Base-by-base conservation (phyloP, 1,139 yeast genomes). In the Sugiyamaella pinicola region DNA sequence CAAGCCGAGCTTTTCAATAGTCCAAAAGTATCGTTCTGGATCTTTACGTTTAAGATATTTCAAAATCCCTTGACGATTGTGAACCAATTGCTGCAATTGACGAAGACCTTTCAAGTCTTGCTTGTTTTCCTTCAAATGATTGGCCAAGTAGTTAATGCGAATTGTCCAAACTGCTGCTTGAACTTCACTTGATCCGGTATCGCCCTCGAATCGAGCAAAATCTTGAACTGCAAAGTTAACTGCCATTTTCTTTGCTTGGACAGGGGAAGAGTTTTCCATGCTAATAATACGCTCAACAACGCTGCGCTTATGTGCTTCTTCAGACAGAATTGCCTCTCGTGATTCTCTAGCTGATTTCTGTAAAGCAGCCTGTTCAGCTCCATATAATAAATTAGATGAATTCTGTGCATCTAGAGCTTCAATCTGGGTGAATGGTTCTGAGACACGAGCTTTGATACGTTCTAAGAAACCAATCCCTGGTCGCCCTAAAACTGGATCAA, bases 131-230 rank as follows among this genome's bases (percentile, higher is more conserved):
- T 83, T 83, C 55, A 87, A 78, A 66, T 91, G 97, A 44, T 81
- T 79, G 75, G 87, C 88, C 55, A 88, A 76, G 61, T 81, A 84
- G 60, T 86, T 89, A 61, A 93, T 88, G 64, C 82, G 82, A 52
- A 88, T 84, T 0, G 98, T 89, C 72, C 85, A 74, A 28, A 88
- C 80, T 1, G 97, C 98, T 1, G 98, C 96, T 70, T 91, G 97
- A 26, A 90, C 97, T 72, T 91, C 98, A 48, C 96, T 83, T 0
- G 96, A 87, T 0, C 96, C 97, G 0, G 97, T 88, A 68, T 93
- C 98, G 49, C 96, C 96, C 48, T 84, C 89, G 58, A 80, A 78
- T 65, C 96, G 79, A 61, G 82, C 83, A 69, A 93, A 90, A 71
- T 90, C 97, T 61, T 79, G 73, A 52, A 82, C 78, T 0, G 97